Conservation (phyloP, 768 basidiomycete species). For the Tylopilus sp. region DNA sequence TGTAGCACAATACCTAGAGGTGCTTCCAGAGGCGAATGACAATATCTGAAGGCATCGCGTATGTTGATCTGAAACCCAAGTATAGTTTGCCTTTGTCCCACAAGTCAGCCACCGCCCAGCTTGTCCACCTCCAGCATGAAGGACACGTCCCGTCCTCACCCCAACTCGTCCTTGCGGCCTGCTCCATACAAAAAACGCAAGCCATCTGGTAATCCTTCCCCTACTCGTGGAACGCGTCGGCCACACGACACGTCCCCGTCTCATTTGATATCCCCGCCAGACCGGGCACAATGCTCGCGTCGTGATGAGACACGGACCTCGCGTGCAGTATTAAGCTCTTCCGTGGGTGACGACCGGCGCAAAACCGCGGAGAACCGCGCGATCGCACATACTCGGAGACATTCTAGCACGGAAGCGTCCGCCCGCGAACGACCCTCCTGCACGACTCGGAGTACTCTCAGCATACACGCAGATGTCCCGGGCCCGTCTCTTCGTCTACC, state of each 20-base stretch:
- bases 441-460: slow-evolving; percentile 3
- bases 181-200: slow-evolving; percentile 22
- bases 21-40: too few relatives aligned
- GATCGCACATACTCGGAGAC: slow-evolving; percentile 1
- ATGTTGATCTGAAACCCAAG: slow-evolving; percentile 6
- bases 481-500: slow-evolving; percentile 16
- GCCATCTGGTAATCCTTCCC: slow-evolving; percentile 2
- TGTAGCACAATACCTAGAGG: background rate
- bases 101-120: slow-evolving; percentile 15
- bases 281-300: slow-evolving; percentile 6
- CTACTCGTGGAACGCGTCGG: slow-evolving; percentile 11
- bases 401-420: slow-evolving; percentile 4
- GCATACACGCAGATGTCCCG: slow-evolving; percentile 9
- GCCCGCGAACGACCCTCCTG: slow-evolving; percentile 4
- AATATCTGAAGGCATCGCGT: too few relatives aligned
- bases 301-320: slow-evolving; percentile 5
- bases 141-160: slow-evolving; percentile 20
- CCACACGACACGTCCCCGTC: slow-evolving; percentile 9
- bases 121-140: slow-evolving; percentile 21
- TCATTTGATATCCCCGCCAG: background rate
- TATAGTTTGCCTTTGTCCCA: slow-evolving; percentile 1
- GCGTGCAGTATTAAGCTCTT: background rate
- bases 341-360: slow-evolving; percentile 3
- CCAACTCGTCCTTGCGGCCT: slow-evolving; percentile 2
- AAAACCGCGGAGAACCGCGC: slow-evolving; percentile 6